phyloP scores from a whole-genome alignment of 176 grass and related monocot species.

The Eleusine indica region DNA sequence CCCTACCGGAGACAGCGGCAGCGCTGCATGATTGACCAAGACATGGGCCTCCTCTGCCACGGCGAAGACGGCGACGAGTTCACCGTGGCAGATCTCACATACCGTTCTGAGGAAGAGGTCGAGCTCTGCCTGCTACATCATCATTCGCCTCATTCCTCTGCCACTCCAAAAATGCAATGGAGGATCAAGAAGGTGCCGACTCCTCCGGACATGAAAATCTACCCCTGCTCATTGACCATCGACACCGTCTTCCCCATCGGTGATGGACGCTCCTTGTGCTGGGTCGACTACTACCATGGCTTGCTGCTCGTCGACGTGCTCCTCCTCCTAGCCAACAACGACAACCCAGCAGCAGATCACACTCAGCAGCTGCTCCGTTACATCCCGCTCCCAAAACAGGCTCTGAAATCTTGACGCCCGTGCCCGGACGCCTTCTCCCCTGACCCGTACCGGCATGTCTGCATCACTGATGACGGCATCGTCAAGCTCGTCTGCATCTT shows the following conservation, averaged over 20 bases:
- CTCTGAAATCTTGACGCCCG: background rate
- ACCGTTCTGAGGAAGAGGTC: background rate
- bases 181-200: background rate
- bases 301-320: background rate
- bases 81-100: slow-evolving; percentile 11
- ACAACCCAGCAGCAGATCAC: background rate
- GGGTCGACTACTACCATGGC: slow-evolving; percentile 32
- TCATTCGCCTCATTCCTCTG: background rate
- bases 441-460: background rate
- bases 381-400: background rate
- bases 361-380: background rate
- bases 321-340: background rate
- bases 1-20: background rate
- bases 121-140: slow-evolving; percentile 21
- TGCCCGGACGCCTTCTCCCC: background rate
- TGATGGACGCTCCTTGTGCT: slow-evolving; percentile 1
- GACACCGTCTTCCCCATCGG: background rate
- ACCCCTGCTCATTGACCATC: background rate
- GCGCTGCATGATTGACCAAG: background rate
- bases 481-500: slow-evolving; percentile 21
- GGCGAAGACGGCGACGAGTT: background rate
- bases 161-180: background rate
- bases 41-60: slow-evolving; percentile 5
- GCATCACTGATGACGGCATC: background rate
- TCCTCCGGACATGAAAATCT: background rate